Evolutionary conservation across 768 basidiomycete species (phyloP).

Genomic region (Lactifluus echinatus): DNA sequence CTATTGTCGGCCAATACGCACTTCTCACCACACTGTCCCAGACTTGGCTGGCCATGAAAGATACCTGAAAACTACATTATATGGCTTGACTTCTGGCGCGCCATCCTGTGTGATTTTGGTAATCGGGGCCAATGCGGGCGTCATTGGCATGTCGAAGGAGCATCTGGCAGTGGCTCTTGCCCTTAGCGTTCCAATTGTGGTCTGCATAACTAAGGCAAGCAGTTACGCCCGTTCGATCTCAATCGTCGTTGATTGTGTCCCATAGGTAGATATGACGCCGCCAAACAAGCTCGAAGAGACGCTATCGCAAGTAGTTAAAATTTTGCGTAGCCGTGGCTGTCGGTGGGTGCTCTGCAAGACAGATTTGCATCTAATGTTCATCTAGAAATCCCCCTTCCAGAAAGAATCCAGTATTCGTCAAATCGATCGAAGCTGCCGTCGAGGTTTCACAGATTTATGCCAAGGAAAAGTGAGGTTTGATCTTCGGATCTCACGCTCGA

Average conservation of each 20-base stretch:
- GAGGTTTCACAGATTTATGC: slow-evolving; percentile 70
- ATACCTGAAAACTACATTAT: slow-evolving; percentile 88
- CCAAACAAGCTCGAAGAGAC: slow-evolving; percentile 87
- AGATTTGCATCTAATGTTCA: not conserved
- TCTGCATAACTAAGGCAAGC: slow-evolving; percentile 86
- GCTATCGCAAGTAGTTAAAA: slow-evolving; percentile 85
- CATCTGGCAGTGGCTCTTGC: slow-evolving; percentile 94
- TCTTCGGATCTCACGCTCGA: not conserved
- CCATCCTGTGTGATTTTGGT: slow-evolving; percentile 90
- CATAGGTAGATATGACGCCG: slow-evolving; percentile 94
- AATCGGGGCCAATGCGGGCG: slow-evolving; percentile 89
- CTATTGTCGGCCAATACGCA: not conserved
- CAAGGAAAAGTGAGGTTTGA: slow-evolving; percentile 47
- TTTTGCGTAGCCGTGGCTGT: slow-evolving; percentile 88
- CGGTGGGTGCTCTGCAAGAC: slow-evolving; percentile 37
- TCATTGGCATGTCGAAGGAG: slow-evolving; percentile 92
- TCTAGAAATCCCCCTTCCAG: slow-evolving; percentile 30
- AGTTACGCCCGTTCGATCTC: not conserved
- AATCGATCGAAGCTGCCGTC: slow-evolving; percentile 71
- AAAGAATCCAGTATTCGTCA: slow-evolving; percentile 77
- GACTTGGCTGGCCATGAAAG: slow-evolving; percentile 95
- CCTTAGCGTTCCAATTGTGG: slow-evolving; percentile 84
- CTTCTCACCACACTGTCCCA: slow-evolving; percentile 22
- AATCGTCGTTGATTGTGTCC: not conserved
- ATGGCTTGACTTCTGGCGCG: slow-evolving; percentile 89